Evolutionary conservation across 163 green algal genomes (phyloP).

Genomic region (Coccomyxa subellipsoidea): DNA sequence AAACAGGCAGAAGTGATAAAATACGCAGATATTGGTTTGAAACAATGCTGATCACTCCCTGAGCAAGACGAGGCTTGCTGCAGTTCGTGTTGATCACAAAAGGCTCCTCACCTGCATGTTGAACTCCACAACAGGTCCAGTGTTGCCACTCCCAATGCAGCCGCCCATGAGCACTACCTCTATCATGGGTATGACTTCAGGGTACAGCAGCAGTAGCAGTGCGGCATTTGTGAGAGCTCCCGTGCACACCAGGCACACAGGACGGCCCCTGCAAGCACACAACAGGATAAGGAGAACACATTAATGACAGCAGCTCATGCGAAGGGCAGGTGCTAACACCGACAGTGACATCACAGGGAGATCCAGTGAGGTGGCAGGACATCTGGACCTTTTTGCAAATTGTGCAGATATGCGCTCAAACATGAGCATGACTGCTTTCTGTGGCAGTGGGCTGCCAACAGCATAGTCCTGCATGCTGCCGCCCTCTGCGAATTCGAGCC

Average conservation of each 20-base stretch:
- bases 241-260: constrained; percentile 70
- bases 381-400: not conserved
- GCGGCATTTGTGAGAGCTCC: constrained; percentile 85
- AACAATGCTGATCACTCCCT: too few relatives aligned
- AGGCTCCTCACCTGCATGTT: constrained; percentile 68
- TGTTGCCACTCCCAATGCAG: constrained; percentile 70
- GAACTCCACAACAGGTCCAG: constrained; percentile 63
- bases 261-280: constrained; percentile 12
- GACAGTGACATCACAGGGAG: not conserved
- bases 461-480: constrained; percentile 42
- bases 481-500: constrained; percentile 38
- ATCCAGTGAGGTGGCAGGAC: not conserved
- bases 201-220: constrained; percentile 86
- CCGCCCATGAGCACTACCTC: constrained; percentile 56
- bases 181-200: constrained; percentile 67
- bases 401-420: constrained; percentile 16
- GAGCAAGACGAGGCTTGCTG: too few relatives aligned
- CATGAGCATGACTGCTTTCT: constrained; percentile 28
- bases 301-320: not conserved
- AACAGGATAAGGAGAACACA: not conserved
- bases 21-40: too few relatives aligned
- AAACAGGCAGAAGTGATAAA: too few relatives aligned
- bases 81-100: too few relatives aligned
- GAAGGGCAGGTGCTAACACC: not conserved
- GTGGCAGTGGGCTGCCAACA: constrained; percentile 41